Evolutionary conservation across 257 asterid genomes (phyloP), one percentile per base, ranked within the genome.

Genomic region (Misopates orontium): DNA sequence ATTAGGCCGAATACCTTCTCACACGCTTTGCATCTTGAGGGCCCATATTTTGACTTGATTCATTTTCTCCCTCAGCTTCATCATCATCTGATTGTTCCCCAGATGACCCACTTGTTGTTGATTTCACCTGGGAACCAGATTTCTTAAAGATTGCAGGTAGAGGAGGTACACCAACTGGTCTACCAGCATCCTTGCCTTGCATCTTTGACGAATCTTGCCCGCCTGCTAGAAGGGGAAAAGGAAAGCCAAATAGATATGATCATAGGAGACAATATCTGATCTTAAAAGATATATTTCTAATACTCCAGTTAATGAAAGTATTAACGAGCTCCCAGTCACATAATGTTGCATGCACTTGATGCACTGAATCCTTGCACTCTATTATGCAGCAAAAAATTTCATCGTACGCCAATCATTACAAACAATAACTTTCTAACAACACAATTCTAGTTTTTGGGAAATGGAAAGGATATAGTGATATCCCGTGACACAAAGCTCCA

Each of bases 31-130:
- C 87, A 83, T 90, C 88, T 20, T 93, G 47, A 52, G 95, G 88
- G 56, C 80, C 85, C 82, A 25, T 73, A 62, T 81, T 87, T 42
- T 80, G 84, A 76, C 80, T 78, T 63, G 79, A 70, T 67, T 89
- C 97, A 65, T 74, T 76, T 77, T 90, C 99, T 69, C 91, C 96
- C 60, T 93, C 97, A 39, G 73, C 82, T 57, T 94, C 99, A 71
- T 90, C 99, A 56, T 94, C 96, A 78, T 94, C 89, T 0, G 97
- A 86, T 71, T 76, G 95, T 18, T 90, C 99, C 53, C 88, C 87
- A 15, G 97, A 87, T 61, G 99, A 90, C 28, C 96, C 96, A 71
- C 97, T 94, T 54, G 92, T 90, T 45, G 92, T 82, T 69, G 95
- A 85, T 79, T 83, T 83, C 74, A 87, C 87, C 73, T 77, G 96